Evolutionary conservation across 768 basidiomycete genomes (phyloP).

Genomic region (Tulasnella sp.): DNA sequence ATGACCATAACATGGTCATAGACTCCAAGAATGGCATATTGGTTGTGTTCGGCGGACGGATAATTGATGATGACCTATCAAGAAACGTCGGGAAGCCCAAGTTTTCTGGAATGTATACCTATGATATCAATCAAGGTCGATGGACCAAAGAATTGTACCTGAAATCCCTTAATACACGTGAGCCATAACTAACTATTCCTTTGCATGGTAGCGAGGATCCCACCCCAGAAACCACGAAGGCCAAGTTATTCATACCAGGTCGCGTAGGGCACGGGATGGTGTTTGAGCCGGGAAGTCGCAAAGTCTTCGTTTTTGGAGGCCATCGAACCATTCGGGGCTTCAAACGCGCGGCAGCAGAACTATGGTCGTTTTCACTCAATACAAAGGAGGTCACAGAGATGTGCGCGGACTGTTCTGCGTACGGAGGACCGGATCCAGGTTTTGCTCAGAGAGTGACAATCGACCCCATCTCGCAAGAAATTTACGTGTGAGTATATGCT

Average conservation of each 20-base stretch:
- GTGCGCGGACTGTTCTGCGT: slow-evolving; percentile 56
- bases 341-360: slow-evolving; percentile 60
- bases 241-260: slow-evolving; percentile 20
- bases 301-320: slow-evolving; percentile 70
- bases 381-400: slow-evolving; percentile 51
- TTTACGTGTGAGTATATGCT: slow-evolving; percentile 59
- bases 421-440: slow-evolving; percentile 65
- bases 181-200: neutral
- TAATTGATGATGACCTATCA: slow-evolving; percentile 47
- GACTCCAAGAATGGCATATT: slow-evolving; percentile 66
- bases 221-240: neutral
- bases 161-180: neutral
- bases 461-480: slow-evolving; percentile 57
- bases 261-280: slow-evolving; percentile 74
- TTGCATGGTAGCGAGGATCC: slow-evolving; percentile 8
- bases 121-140: slow-evolving; percentile 58
- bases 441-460: slow-evolving; percentile 74
- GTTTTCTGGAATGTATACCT: slow-evolving; percentile 71
- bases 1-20: slow-evolving; percentile 79
- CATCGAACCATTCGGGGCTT: slow-evolving; percentile 40
- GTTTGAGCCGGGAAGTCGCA: slow-evolving; percentile 55
- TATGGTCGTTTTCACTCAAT: slow-evolving; percentile 57
- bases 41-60: slow-evolving; percentile 72
- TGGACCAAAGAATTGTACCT: slow-evolving; percentile 70
- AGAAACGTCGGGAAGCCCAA: slow-evolving; percentile 57